Evolutionary conservation across 2,329 filamentous ascomycete species (phyloP), one percentile per base, ranked within the genome.

Genomic region (Clonostachys chloroleuca): DNA sequence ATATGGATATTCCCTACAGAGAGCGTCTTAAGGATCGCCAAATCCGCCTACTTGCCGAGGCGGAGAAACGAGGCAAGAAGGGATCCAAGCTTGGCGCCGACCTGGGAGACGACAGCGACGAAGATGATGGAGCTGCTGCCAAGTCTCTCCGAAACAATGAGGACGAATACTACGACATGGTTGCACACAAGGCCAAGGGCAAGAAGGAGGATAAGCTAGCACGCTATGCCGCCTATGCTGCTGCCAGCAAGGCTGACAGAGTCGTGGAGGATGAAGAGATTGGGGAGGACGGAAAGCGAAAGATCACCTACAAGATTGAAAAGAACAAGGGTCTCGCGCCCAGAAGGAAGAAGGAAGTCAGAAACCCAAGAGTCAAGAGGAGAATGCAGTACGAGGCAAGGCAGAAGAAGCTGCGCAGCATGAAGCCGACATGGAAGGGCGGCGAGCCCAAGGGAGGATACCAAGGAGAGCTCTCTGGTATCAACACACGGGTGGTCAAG

Each of bases 351-450:
- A 97, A 99, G 83, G 92, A 95, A 58, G 87, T 91, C 49, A 78
- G 92, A 53, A 99, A 99, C 72, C 92, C 94, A 35, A 79, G 94
- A 65, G 92, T 97, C 54, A 99, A 97, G 86, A 97, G 96, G 86
- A 84, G 90, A 69, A 90, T 90, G 83, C 91, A 90, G 82, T 99
- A 83, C 66, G 91, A 95, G 63, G 87, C 91, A 67, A 96, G 95
- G 80, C 87, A 92, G 81, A 97, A 96, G 88, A 96, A 97, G 78
- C 70, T 97, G 62, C 83, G 82, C 59, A 92, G 87, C 63, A 89
- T 92, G 74, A 89, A 87, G 73, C 81, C 88, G 9, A 77, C 89
- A 13, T 97, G 92, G 73, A 89, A 91, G 68, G 89, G 89, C 55
- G 88, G 89, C 51, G 84, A 95, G 71, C 84, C 88, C 56, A 82